A percentile compares a stretch with the other conserved stretches of the same genome.
phyloP scores from a whole-genome alignment of 208 protist species.

The Trypanosoma scelopori region DNA sequence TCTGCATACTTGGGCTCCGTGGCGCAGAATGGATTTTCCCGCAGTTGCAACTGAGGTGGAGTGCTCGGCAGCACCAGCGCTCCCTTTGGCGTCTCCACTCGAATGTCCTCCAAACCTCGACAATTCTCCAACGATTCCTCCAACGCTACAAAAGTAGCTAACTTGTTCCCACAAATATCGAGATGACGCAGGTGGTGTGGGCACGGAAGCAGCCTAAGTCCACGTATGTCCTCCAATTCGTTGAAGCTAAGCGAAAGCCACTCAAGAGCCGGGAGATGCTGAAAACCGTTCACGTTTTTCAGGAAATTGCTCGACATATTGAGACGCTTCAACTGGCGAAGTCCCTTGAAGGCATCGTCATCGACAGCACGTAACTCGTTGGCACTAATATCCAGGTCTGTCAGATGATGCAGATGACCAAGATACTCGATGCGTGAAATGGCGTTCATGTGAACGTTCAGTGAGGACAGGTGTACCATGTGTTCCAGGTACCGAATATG shows the following conservation, averaged over 20 bases:
- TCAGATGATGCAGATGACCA: constrained; percentile 44
- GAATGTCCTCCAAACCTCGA: constrained; percentile 45
- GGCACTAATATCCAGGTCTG: constrained; percentile 75
- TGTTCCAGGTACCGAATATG: constrained; percentile 61
- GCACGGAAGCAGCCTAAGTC: constrained; percentile 46
- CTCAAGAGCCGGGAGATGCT: constrained; percentile 36
- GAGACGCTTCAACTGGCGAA: constrained; percentile 48
- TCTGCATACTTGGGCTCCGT: constrained; percentile 36
- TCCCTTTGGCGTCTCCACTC: constrained; percentile 37
- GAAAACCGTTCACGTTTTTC: constrained; percentile 32
- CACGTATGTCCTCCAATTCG: constrained; percentile 42
- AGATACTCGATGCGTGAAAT: constrained; percentile 46
- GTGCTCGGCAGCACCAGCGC: constrained; percentile 14
- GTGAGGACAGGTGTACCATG: constrained; percentile 51
- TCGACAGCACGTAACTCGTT: constrained; percentile 62
- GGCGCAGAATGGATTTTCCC: constrained; percentile 47
- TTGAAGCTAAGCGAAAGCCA: constrained; percentile 84
- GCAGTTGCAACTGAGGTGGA: constrained; percentile 22
- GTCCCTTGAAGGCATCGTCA: constrained; percentile 43
- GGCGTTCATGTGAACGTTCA: constrained; percentile 84
- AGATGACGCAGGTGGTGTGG: constrained; percentile 46
- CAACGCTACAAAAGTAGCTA: constrained; percentile 39
- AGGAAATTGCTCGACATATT: constrained; percentile 81
- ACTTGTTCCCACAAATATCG: constrained; percentile 72
- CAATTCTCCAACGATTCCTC: constrained; percentile 42